Conservation (phyloP, 2,329 filamentous ascomycete genomes). For the Trichoderma atroviride region DNA sequence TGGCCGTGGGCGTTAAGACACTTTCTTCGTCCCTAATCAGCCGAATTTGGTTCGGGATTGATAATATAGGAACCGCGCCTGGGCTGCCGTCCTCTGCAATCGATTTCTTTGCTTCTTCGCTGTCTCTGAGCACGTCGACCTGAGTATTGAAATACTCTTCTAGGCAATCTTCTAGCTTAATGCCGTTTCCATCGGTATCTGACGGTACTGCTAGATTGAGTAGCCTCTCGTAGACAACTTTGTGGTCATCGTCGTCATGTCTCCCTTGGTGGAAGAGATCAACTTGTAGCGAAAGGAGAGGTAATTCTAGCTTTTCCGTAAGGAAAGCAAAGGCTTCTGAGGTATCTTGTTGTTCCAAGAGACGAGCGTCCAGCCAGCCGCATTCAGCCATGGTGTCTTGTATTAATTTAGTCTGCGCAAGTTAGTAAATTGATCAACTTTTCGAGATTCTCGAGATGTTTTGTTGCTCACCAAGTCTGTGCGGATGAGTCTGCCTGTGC, state of each 20-base stretch:
- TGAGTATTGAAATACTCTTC: slow-evolving; percentile 94
- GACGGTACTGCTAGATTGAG: slow-evolving; percentile 89
- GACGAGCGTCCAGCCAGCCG: slow-evolving; percentile 81
- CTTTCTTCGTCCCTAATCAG: slow-evolving; percentile 41
- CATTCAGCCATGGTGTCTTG: slow-evolving; percentile 82
- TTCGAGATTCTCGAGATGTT: not conserved
- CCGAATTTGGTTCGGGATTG: slow-evolving; percentile 40
- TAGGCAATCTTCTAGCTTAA: slow-evolving; percentile 87
- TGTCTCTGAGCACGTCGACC: slow-evolving; percentile 83
- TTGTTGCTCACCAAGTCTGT: slow-evolving; percentile 70
- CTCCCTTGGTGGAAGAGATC: slow-evolving; percentile 92
- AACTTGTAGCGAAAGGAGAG: slow-evolving; percentile 86
- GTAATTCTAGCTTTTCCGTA: slow-evolving; percentile 83
- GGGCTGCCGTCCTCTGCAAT: slow-evolving; percentile 35
- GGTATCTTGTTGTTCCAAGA: slow-evolving; percentile 85
- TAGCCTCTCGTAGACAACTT: slow-evolving; percentile 87
- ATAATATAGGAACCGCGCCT: slow-evolving; percentile 33
- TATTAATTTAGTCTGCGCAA: slow-evolving; percentile 70
- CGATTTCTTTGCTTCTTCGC: slow-evolving; percentile 55
- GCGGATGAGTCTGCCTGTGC: slow-evolving; percentile 81
- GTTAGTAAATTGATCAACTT: slow-evolving; percentile 26
- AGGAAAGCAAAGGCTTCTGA: slow-evolving; percentile 97
- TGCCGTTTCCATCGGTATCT: slow-evolving; percentile 67
- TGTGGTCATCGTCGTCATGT: slow-evolving; percentile 85
- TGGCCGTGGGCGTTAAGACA: slow-evolving; percentile 37